Conservation (phyloP, 2,329 filamentous ascomycete genomes). For the Tricladium varicosporioides region DNA sequence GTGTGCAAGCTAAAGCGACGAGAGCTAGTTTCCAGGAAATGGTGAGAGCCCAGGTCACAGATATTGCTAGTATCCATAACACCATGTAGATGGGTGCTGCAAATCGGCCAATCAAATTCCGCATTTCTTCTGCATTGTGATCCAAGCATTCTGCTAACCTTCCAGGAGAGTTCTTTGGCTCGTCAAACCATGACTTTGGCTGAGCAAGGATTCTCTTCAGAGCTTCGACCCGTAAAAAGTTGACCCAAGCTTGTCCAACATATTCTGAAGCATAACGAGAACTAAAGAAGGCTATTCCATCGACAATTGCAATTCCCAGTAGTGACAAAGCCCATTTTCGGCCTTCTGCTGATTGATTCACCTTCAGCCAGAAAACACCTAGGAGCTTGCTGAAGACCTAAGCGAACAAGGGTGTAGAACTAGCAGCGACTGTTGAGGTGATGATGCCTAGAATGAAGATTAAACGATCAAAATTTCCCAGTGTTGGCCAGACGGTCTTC, state of each 20-base stretch:
- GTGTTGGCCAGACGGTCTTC: slow-evolving; percentile 65
- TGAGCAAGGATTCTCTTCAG: slow-evolving; percentile 71
- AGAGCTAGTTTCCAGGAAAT: slow-evolving; percentile 80
- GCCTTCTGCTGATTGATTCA: slow-evolving; percentile 21
- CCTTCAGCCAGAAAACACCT: slow-evolving; percentile 59
- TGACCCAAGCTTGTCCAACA: slow-evolving; percentile 74
- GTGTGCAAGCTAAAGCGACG: slow-evolving; percentile 67
- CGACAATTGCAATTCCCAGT: slow-evolving; percentile 62
- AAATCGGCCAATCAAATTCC: slow-evolving; percentile 77
- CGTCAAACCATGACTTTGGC: slow-evolving; percentile 75
- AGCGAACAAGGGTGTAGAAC: slow-evolving; percentile 60
- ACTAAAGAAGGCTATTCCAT: slow-evolving; percentile 63
- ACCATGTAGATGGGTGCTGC: slow-evolving; percentile 68
- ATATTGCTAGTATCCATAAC: slow-evolving; percentile 63
- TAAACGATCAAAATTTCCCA: slow-evolving; percentile 50
- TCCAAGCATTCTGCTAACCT: slow-evolving; percentile 72
- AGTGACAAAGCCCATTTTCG: slow-evolving; percentile 67
- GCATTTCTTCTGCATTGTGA: slow-evolving; percentile 82
- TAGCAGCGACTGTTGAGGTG: slow-evolving; percentile 25
- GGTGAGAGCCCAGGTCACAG: slow-evolving; percentile 70
- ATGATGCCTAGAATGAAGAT: slow-evolving; percentile 60
- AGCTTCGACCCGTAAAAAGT: slow-evolving; percentile 65
- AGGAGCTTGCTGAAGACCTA: slow-evolving; percentile 73
- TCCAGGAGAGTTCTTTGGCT: slow-evolving; percentile 60
- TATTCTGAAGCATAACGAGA: slow-evolving; percentile 71